Percentiles rank a stretch among this genome's conserved stretches.
phyloP scores from a whole-genome alignment of 129 eudicot species.

The Flaveria trinervia region DNA sequence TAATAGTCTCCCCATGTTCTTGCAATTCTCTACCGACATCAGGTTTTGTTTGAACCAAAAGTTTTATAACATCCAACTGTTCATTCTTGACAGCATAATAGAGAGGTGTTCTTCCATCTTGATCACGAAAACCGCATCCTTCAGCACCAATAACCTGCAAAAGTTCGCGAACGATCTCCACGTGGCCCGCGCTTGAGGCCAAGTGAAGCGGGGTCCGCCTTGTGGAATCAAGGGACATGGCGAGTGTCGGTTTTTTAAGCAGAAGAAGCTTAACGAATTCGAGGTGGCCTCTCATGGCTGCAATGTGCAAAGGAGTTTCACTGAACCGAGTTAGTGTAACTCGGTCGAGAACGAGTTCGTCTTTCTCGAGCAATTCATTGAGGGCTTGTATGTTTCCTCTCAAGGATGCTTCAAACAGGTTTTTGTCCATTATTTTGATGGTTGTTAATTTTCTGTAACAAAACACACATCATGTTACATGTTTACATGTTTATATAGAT shows the following conservation, averaged over 20 bases:
- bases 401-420: conserved; percentile 30
- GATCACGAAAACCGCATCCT: conserved; percentile 15
- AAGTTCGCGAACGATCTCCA: conserved; percentile 26
- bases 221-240: conserved; percentile 13
- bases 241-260: conserved; percentile 22
- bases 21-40: neutral
- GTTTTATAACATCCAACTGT: conserved; percentile 19
- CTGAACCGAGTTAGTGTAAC: conserved; percentile 23
- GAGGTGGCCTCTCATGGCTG: conserved; percentile 36
- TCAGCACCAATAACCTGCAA: conserved; percentile 21
- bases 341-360: conserved; percentile 34
- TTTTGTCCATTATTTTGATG: conserved; percentile 21
- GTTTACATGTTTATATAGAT: neutral
- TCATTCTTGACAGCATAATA: conserved; percentile 29
- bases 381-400: conserved; percentile 33
- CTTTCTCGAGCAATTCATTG: conserved; percentile 19
- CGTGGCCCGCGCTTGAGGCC: conserved; percentile 28
- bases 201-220: conserved; percentile 35
- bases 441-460: neutral
- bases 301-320: conserved; percentile 34
- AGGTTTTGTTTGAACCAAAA: neutral
- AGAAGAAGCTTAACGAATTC: conserved; percentile 19
- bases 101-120: conserved; percentile 33
- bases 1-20: conserved; percentile 21
- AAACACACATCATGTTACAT: neutral